These are phyloP conservation scores for Strobilomyces dryophilus DNA, from an alignment of 768 basidiomycete genomes.

Conservation along the genomic window DNA sequence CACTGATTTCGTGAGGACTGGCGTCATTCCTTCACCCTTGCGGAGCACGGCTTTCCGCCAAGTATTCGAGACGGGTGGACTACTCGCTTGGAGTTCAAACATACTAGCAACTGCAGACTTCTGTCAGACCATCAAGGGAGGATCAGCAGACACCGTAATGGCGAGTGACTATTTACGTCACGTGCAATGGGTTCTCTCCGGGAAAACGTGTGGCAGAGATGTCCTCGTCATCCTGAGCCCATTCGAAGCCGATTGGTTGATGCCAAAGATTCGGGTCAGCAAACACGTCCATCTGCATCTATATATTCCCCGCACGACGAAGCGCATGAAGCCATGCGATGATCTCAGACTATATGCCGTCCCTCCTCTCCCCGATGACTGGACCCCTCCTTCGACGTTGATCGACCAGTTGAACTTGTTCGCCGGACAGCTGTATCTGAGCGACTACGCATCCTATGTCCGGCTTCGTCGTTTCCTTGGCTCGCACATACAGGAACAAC, in stretches of 20 bases:
- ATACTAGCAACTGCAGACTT: neutral
- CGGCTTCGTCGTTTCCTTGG: neutral
- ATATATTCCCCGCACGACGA: neutral
- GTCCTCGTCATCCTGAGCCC: neutral
- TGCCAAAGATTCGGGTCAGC: neutral
- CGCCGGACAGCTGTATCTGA: neutral
- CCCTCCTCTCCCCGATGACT: neutral
- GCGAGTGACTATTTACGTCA: neutral
- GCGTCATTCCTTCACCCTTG: neutral
- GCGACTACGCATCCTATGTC: neutral
- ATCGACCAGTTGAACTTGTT: neutral
- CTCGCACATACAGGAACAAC: neutral
- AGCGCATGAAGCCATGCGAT: neutral
- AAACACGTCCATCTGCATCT: neutral
- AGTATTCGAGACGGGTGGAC: neutral
- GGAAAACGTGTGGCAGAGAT: neutral
- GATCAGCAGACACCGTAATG: neutral
- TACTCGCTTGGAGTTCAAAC: neutral
- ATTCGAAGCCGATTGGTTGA: neutral
- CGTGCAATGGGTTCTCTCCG: neutral
- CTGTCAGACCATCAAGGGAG: neutral
- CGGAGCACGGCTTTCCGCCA: neutral
- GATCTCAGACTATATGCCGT: neutral
- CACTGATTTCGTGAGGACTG: neutral
- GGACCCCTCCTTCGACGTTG: neutral